Conservation (phyloP, 2,329 filamentous ascomycete genomes). For the Sclerotiophoma versabilis region DNA sequence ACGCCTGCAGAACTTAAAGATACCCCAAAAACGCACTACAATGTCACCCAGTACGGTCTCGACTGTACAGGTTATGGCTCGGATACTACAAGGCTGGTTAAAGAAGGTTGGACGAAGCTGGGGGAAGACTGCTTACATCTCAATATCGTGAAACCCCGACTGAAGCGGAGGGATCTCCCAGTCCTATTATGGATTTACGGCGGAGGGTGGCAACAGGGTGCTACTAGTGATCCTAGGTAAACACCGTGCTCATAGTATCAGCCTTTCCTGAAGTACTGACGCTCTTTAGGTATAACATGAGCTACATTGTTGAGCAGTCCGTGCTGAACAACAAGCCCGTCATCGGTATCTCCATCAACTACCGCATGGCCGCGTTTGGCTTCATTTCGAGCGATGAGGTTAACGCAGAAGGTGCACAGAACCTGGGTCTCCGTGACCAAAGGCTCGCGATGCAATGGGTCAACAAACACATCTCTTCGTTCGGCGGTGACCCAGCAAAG, state of each 20-base stretch:
- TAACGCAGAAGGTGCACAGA: constrained; percentile 44
- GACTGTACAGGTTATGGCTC: constrained; percentile 39
- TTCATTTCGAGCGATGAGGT: constrained; percentile 56
- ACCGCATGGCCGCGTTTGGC: constrained; percentile 58
- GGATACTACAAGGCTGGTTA: constrained; percentile 34
- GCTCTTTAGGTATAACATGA: constrained; percentile 37
- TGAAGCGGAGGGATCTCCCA: constrained; percentile 29
- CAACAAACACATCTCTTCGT: constrained; percentile 61
- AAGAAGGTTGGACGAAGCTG: constrained; percentile 30
- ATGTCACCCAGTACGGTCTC: constrained; percentile 34
- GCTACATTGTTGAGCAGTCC: constrained; percentile 42
- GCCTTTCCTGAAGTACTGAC: neutral
- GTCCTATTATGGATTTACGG: constrained; percentile 46
- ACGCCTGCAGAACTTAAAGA: constrained; percentile 28
- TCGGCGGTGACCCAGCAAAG: constrained; percentile 63
- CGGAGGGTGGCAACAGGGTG: constrained; percentile 43
- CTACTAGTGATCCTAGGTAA: constrained; percentile 42
- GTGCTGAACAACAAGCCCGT: constrained; percentile 39
- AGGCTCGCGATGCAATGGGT: constrained; percentile 67
- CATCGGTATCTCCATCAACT: constrained; percentile 54
- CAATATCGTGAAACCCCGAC: constrained; percentile 42
- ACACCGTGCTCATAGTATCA: neutral
- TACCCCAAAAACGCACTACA: constrained; percentile 21
- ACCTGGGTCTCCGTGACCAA: constrained; percentile 69
- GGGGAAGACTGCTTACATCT: constrained; percentile 56